Evolutionary conservation across 106 monocot genomes (phyloP).

Genomic region (Xerophyta viscosa): DNA sequence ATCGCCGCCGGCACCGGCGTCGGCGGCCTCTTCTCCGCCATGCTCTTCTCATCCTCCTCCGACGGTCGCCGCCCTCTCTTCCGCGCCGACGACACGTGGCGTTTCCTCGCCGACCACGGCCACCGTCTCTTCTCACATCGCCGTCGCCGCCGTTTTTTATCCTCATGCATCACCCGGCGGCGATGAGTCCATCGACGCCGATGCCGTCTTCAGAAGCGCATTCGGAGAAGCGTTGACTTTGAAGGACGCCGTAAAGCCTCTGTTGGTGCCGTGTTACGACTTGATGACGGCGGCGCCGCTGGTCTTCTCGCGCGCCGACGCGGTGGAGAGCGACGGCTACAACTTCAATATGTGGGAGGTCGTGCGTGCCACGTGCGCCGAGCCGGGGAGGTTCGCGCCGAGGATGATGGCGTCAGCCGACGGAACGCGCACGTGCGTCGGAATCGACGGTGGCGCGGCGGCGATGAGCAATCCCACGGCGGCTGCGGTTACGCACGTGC

Average conservation of each 20-base stretch:
- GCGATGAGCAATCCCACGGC: constrained; percentile 71
- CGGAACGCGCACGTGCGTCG: constrained; percentile 33
- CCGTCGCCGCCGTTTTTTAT: constrained; percentile 1
- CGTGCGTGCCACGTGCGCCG: constrained; percentile 45
- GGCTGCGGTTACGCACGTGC: constrained; percentile 74
- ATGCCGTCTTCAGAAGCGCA: not conserved
- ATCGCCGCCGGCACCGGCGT: constrained; percentile 62
- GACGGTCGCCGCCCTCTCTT: constrained; percentile 20
- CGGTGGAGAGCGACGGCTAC: constrained; percentile 20
- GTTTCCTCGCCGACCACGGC: constrained; percentile 43
- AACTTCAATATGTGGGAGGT: constrained; percentile 62
- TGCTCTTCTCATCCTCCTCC: constrained; percentile 42
- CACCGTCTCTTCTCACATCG: constrained; percentile 9
- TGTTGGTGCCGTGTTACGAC: constrained; percentile 66
- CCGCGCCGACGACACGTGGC: constrained; percentile 46
- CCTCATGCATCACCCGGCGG: constrained; percentile 16
- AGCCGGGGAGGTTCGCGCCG: constrained; percentile 37
- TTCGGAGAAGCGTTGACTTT: constrained; percentile 34
- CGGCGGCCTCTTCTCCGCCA: constrained; percentile 57
- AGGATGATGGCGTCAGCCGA: constrained; percentile 44
- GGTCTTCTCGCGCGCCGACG: constrained; percentile 60
- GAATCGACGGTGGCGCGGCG: constrained; percentile 53
- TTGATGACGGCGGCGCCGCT: constrained; percentile 42
- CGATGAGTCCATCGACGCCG: too few relatives aligned
- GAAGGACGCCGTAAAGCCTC: constrained; percentile 37